Percentiles rank a stretch among this genome's conserved stretches.
phyloP scores from a whole-genome alignment of 768 basidiomycete genomes.

The Ramaria rubella region DNA sequence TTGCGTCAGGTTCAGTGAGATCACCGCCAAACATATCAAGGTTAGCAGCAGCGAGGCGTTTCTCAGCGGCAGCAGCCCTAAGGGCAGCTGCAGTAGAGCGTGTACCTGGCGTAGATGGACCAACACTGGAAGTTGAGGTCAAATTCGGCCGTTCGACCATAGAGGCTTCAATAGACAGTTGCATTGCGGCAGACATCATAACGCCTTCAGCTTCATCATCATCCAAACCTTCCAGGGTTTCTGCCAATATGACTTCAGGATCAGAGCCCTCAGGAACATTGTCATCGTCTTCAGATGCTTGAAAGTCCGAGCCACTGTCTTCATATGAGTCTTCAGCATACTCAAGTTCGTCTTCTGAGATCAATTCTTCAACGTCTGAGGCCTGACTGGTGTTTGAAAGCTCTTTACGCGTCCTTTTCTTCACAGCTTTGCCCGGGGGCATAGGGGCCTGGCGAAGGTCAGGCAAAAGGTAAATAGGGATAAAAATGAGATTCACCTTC shows the following conservation, averaged over 20 bases:
- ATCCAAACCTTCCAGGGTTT: slow-evolving; percentile 12
- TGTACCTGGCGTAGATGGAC: slow-evolving; percentile 20
- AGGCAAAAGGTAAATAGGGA: not conserved
- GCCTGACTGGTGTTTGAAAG: not conserved
- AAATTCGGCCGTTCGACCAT: slow-evolving; percentile 26
- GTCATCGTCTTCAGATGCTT: slow-evolving; percentile 28
- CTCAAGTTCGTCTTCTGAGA: slow-evolving; percentile 35
- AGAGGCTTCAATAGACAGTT: slow-evolving; percentile 40
- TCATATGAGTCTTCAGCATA: slow-evolving; percentile 45
- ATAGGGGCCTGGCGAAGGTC: not conserved
- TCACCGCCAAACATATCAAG: slow-evolving; percentile 30
- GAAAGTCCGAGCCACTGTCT: slow-evolving; percentile 58
- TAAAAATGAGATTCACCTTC: too few species aligned
- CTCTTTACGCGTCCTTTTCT: not conserved
- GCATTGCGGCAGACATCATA: slow-evolving; percentile 53
- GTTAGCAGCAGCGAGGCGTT: slow-evolving; percentile 34
- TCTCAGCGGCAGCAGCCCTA: slow-evolving; percentile 50
- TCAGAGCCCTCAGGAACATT: slow-evolving; percentile 18
- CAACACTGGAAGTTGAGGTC: slow-evolving; percentile 30
- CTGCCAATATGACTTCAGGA: slow-evolving; percentile 6
- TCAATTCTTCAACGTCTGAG: slow-evolving; percentile 12
- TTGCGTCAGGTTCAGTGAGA: slow-evolving; percentile 23
- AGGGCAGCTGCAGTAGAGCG: slow-evolving; percentile 35
- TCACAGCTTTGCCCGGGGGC: not conserved
- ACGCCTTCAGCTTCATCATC: slow-evolving; percentile 38